These are phyloP conservation scores for Brassica incana DNA, from an alignment of 345 rosid species.

Conservation along the genomic window DNA sequence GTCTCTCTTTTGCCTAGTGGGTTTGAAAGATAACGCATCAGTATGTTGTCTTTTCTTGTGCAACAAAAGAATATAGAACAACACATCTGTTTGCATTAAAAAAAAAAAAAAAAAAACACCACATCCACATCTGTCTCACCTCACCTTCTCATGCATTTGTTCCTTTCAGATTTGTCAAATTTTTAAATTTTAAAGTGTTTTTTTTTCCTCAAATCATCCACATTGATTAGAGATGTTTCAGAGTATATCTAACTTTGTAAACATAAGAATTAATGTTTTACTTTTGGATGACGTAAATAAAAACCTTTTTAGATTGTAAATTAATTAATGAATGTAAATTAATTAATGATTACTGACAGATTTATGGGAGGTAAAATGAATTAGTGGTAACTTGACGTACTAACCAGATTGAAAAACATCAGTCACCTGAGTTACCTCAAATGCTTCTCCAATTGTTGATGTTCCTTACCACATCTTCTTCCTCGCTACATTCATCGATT, in stretches of 20 bases:
- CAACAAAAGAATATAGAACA: too few species aligned
- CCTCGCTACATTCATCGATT: slow-evolving; percentile 67
- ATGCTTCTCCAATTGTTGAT: slow-evolving; percentile 75
- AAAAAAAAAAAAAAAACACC: background rate
- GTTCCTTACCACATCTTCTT: slow-evolving; percentile 88
- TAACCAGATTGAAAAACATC: background rate
- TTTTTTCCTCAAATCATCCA: slow-evolving; percentile 25
- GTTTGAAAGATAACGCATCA: slow-evolving; percentile 1
- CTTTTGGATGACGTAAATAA: background rate
- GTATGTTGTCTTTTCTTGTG: too few species aligned
- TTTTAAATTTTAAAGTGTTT: background rate
- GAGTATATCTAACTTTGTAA: background rate
- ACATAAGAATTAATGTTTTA: background rate
- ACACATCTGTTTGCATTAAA: background rate
- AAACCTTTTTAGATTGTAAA: background rate
- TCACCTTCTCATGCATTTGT: slow-evolving; percentile 18
- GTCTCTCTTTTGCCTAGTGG: background rate
- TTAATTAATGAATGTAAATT: background rate
- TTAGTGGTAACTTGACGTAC: background rate
- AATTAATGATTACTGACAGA: background rate
- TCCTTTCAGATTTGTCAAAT: background rate
- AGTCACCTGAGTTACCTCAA: background rate
- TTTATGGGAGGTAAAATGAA: background rate
- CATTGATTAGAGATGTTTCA: slow-evolving; percentile 9
- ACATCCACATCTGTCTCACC: slow-evolving; percentile 2